Evolutionary conservation across 768 basidiomycete species (phyloP), one percentile per base, ranked within the genome.

Genomic region (Auriscalpium vulgare): DNA sequence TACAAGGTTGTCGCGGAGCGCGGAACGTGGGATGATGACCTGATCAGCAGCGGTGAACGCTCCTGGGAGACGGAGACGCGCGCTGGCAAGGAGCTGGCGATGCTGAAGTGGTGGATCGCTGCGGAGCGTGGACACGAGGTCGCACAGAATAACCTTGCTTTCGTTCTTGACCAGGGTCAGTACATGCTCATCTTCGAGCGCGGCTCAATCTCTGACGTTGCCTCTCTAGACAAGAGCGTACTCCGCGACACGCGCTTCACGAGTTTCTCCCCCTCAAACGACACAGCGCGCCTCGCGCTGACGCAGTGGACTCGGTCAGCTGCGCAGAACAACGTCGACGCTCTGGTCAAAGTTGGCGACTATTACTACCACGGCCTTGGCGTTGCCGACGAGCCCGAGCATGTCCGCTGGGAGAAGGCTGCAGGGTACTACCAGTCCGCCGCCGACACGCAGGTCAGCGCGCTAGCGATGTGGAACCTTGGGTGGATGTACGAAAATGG

Each of bases 401-500:
- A 74, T 1, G 65, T 75, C 17, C 80, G 89, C 16, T 83, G 84
- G 67, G 94, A 95, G 68, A 93, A 93, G 63, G 97, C 97, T 0
- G 94, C 90, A 1, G 83, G 86, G 29, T 97, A 91, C 67, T 99
- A 99, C 65, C 93, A 91, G 66, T 88, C 90, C 35, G 97, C 97
- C 4, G 92, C 91, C 2, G 92, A 94, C 60, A 95, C 91, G 2
- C 91, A 95, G 58, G 63, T 88, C 63, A 97, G 93, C 62, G 93
- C 97, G 1, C 75, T 98, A 60, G 94, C 97, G 1, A 91, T 97
- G 85, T 97, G 93, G 93, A 97, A 97, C 66, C 73, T 98, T 10
- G 97, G 95, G 1, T 97, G 91, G 91, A 98, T 98, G 97, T 98
- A 97, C 68, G 95, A 98, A 72, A 91, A 93, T 63, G 97, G 97